Evolutionary conservation across 2,329 filamentous ascomycete species (phyloP), one percentile per base, ranked within the genome.

Genomic region (Tolypocladium pustulatum): DNA sequence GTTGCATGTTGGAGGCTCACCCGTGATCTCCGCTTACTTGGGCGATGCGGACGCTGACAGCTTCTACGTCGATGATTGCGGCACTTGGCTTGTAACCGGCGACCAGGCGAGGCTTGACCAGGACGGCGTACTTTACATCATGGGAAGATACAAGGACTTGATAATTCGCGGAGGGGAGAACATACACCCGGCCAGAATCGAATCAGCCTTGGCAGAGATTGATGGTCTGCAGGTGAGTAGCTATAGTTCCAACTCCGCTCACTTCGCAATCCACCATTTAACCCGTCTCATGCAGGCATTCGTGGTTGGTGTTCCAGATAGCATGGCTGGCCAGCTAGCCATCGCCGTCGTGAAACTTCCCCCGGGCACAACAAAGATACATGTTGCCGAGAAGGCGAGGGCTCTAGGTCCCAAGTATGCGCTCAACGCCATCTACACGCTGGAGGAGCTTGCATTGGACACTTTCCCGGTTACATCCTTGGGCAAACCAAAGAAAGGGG

Each of bases 101-200:
- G 76, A 78, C 54, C 73, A 75, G 60, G 76, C 70, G 4, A 66
- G 58, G 20, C 73, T 78, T 55, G 69, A 74, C 38, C 63, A 69
- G 6, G 61, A 73, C 9, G 75, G 73, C 1, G 65, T 73, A 30
- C 62, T 78, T 2, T 68, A 71, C 55, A 70, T 78, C 34, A 61
- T 73, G 4, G 76, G 75, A 7, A 63, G 76, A 37, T 77, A 76
- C 64, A 78, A 78, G 62, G 76, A 78, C 54, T 57, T 78, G 36
- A 76, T 78, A 38, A 77, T 78, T 59, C 70, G 75, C 12, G 76
- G 73, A 4, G 76, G 74, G n/a, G 72, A 75, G 57, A 78, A 78
- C 27, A 73, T 78, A 22, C 67, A 72, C n/a, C 74, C 76, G 0
- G 61, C 67, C 7, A 68, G 62, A 52, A 69, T 77, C 30, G 75